Evolutionary conservation across 495 filamentous ascomycete species (phyloP), one percentile per base, ranked within the genome.

Genomic region (Zalerion maritima): DNA sequence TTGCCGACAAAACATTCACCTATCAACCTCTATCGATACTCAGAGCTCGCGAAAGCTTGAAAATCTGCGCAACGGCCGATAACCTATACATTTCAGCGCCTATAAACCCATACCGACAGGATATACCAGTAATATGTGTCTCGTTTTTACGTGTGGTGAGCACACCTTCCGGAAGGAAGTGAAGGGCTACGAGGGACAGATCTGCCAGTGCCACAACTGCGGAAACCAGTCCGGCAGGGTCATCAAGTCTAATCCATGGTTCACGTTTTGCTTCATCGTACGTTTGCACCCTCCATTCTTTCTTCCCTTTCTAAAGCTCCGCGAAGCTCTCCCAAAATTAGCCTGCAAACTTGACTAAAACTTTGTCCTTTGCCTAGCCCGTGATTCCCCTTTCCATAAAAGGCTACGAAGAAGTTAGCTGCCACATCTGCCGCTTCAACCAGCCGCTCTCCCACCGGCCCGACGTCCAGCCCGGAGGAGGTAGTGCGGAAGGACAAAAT

Each of bases 91-190:
- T 13, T 25, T 29, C 9, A 21, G 20, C 24, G 24, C 4, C 24
- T 21, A 23, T 34, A 16, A 24, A 13, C 33, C 4, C 8, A 16
- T 23, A 22, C 2, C 28, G 11, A 36, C 10, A 28, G 9, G 14
- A 15, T 18, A 9, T n/a, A 26, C 28, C 33, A 4, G 18, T 37
- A 42, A 32, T 10, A 69, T 71, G 65, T 71, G 65, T 49, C 38
- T 71, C 22, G 57, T 71, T 28, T 71, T 71, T 42, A 68, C 64
- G 31, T 71, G 65, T 37, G 67, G 67, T 41, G 61, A 71, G 39
- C 58, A 65, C 43, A 64, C 64, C 15, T 69, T 69, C 43, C 57
- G 62, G 29, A 60, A 57, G 35, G 58, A 69, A 32, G 50, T 71
- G 11, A 49, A 62, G 32, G 67, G 67, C 11, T 68, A 65, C 42